Base-by-base conservation (phyloP, 331 rosid species). In the Malus hybrid region DNA sequence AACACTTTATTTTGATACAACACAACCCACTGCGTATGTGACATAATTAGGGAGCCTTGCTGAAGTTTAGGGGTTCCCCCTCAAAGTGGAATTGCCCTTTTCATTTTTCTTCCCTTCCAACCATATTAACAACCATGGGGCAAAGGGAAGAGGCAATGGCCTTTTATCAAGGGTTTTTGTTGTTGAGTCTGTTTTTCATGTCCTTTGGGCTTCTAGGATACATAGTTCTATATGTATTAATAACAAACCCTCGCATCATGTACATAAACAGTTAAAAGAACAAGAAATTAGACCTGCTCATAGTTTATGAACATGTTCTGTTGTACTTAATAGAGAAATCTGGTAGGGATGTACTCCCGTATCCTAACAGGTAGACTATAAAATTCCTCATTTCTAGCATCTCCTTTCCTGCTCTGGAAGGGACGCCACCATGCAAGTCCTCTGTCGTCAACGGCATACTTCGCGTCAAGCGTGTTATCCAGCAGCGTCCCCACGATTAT, bases 401-500 rank as follows among this genome's bases (percentile, higher is more conserved):
- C 99, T 70, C 99, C 99, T 20, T 89, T 82, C 84, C 83, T 89
- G 28, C 74, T 72, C 76, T 92, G 98, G 89, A 89, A 95, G 1
- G 98, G 94, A 67, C 16, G 69, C 97, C 96, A 92, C 99, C 99
- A 95, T 62, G 83, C 85, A 64, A 95, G 27, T 77, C 99, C 99
- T 80, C 99, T 87, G 36, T 95, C 98, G 9, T 22, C 74, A 6
- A 34, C 67, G 6, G 82, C 48, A 2, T 54, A n/a, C 74, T 77
- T 85, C 2, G 88, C 92, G 0, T 92, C 98, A 2, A 95, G 87
- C 2, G 99, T 90, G 83, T 85, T 89, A 79, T 95, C 99, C 1
- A 95, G 75, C 44, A 95, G 3, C 0, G 96, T 89, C 80, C 99
- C 99, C 1, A 95, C 93, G 0, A 90, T 87, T 71, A 92, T 88